Evolutionary conservation across 2,329 filamentous ascomycete genomes (phyloP), one percentile per base, ranked within the genome.

Genomic region (Aspergillus calidoustus): DNA sequence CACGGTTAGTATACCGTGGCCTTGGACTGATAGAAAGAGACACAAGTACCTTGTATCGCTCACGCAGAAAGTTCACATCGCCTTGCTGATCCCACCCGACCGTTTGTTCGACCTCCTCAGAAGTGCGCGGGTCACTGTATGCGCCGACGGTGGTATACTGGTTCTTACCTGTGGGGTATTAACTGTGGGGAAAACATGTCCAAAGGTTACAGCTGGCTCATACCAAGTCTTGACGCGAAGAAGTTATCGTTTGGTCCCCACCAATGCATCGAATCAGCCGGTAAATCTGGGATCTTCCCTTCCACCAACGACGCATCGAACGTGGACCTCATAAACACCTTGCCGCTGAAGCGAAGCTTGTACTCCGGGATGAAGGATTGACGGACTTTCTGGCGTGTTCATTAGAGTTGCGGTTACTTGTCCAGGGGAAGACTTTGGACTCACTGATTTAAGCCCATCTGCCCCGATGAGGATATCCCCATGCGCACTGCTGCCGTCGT

Each of bases 391-490:
- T 73, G 6, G 9, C 6, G 17, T 7, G 17, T 9, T 28, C 15
- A 31, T 31, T 13, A 49, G 15, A 43, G 9, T 44, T n/a, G 15
- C n/a, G 17, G 28, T 19, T 44, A 13, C 15, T 25, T 34, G 7
- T 1, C 19, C 3, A 25, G 5, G 11, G n/a, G 15, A 48, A 71
- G 72, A 13, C 77, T 3, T 1, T 44, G 22, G 7, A 25, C 83
- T 77, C 2, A 76, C 73, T 22, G 82, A 84, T 66, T 82, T 81
- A 51, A 86, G 81, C 44, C 84, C 84, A 68, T 86, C 84, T 0
- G 83, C 80, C 1, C 83, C 84, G 17, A 86, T 76, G 25, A 85
- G 67, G 46, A 85, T 69, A 64, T 86, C 82, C 0, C 81, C 82
- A 0, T 71, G 68, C 0, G 74, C 74, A 3, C 69, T 74, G 0